A percentile compares a stretch with the other conserved stretches of the same genome.
Evolutionary conservation across 768 basidiomycete species (phyloP).

Genomic region (Russula abietina): DNA sequence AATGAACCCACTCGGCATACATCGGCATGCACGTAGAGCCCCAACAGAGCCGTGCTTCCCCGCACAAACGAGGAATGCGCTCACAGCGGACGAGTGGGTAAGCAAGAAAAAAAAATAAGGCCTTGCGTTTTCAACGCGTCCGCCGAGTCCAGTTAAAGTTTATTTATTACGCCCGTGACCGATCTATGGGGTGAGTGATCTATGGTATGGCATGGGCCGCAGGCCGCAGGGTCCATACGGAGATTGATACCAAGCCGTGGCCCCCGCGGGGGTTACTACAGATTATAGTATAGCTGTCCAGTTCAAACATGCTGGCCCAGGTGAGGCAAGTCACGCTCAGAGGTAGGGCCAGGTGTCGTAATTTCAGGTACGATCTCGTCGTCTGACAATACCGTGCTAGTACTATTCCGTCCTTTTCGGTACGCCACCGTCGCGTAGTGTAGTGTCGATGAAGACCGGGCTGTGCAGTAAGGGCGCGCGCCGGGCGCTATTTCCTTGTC

Average conservation of each 20-base stretch:
- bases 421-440: neutral
- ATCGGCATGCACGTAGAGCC: neutral
- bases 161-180: too few relatives aligned
- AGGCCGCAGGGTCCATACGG: neutral
- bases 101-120: neutral
- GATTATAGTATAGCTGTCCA: too few relatives aligned
- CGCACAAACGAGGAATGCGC: neutral
- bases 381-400: too few relatives aligned
- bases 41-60: too few relatives aligned
- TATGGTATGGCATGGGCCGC: too few relatives aligned
- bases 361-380: too few relatives aligned
- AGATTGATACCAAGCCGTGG: neutral
- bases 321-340: neutral
- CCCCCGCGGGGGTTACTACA: neutral
- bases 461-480: neutral
- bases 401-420: neutral
- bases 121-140: too few relatives aligned
- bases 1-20: neutral
- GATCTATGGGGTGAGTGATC: too few relatives aligned
- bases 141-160: too few relatives aligned
- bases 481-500: neutral
- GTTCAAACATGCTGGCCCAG: neutral
- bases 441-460: neutral
- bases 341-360: neutral
- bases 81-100: constrained; percentile 8